Percentiles rank a stretch among this genome's conserved stretches.
Conservation (phyloP, 768 basidiomycete species). For the Lactarius hengduanensis region DNA sequence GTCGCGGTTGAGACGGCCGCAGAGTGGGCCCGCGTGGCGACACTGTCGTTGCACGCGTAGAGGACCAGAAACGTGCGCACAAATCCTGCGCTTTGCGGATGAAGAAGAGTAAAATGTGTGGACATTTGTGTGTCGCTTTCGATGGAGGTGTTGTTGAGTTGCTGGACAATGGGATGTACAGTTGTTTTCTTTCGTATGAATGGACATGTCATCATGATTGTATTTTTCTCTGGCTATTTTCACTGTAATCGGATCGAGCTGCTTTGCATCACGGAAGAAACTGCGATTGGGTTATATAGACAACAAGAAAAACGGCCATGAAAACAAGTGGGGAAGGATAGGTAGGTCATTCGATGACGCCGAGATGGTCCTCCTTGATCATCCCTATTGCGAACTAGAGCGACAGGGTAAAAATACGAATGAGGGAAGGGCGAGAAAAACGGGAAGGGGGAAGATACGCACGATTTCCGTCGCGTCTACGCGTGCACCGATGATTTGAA, state of each 20-base stretch:
- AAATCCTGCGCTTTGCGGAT: slow-evolving; percentile 83
- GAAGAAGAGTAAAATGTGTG: slow-evolving; percentile 43
- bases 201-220: background rate
- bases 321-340: background rate
- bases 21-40: slow-evolving; percentile 44
- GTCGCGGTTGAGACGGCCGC: slow-evolving; percentile 69
- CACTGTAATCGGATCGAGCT: slow-evolving; percentile 1
- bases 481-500: slow-evolving; percentile 97
- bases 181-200: background rate
- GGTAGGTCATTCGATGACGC: slow-evolving; percentile 51
- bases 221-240: background rate
- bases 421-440: background rate
- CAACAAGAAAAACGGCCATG: slow-evolving; percentile 1
- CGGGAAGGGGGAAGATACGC: slow-evolving; percentile 35
- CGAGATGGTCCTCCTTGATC: slow-evolving; percentile 96
- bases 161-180: slow-evolving; percentile 5
- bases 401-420: background rate
- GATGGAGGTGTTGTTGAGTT: background rate
- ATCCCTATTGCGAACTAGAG: slow-evolving; percentile 92
- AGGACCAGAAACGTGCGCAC: slow-evolving; percentile 72
- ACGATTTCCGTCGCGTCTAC: slow-evolving; percentile 98
- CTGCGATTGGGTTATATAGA: slow-evolving; percentile 1
- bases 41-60: slow-evolving; percentile 44
- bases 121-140: background rate
- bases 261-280: background rate